phyloP scores from a whole-genome alignment of 2,329 filamentous ascomycete genomes.

The Rhynchosporium agropyri region DNA sequence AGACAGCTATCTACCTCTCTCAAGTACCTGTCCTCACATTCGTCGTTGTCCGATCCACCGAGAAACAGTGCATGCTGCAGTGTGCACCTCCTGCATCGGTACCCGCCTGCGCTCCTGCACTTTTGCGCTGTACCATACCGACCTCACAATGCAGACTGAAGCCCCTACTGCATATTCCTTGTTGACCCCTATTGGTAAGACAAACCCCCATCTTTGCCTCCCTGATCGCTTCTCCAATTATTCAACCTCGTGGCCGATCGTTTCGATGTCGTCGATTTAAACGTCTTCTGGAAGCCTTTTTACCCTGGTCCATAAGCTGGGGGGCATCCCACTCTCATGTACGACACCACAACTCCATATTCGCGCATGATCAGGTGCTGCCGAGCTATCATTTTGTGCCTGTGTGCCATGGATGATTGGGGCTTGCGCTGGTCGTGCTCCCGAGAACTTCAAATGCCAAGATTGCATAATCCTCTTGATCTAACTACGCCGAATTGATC shows the following conservation, averaged over 20 bases:
- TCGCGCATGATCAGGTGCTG: background rate
- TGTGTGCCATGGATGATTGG: background rate
- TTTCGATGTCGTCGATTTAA: constrained; percentile 37
- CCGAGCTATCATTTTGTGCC: background rate
- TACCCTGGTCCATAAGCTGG: constrained; percentile 6
- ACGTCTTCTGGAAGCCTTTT: constrained; percentile 21
- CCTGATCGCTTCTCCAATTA: constrained; percentile 32
- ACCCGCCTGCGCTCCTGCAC: constrained; percentile 12
- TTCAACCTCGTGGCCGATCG: constrained; percentile 33
- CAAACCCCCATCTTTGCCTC: constrained; percentile 20
- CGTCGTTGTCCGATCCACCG: constrained; percentile 8
- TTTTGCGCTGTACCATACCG: too few species aligned
- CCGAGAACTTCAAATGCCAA: background rate
- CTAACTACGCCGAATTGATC: background rate
- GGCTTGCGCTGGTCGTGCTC: background rate
- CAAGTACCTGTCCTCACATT: background rate
- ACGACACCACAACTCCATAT: constrained; percentile 1
- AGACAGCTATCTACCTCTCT: background rate
- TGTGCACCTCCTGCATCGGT: constrained; percentile 5
- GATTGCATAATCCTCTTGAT: background rate
- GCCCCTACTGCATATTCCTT: constrained; percentile 24
- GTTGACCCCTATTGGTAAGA: constrained; percentile 39
- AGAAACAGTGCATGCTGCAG: constrained; percentile 4
- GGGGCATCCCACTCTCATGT: constrained; percentile 11
- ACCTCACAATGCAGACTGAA: constrained; percentile 36